These are phyloP conservation scores for Datura wrightii DNA, from an alignment of 257 asterid species.

Conservation along the genomic window DNA sequence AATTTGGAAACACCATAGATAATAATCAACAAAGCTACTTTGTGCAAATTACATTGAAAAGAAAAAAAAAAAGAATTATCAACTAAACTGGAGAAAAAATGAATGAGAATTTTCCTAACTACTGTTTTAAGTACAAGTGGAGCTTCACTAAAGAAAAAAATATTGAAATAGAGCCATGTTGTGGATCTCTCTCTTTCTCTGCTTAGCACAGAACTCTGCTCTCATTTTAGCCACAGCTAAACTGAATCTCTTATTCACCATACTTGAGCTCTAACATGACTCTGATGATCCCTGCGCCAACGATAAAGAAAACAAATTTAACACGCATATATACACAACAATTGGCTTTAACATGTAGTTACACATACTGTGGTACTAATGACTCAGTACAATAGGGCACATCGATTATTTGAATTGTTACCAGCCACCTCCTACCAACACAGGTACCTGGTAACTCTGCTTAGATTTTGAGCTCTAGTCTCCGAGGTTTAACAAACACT, in stretches of 20 bases:
- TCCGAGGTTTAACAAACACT: neutral
- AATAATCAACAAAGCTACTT: neutral
- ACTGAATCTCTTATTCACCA: neutral
- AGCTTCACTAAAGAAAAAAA: neutral
- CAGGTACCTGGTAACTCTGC: neutral
- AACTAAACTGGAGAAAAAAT: neutral
- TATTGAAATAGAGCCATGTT: neutral
- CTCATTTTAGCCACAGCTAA: neutral
- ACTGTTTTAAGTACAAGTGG: neutral
- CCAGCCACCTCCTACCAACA: neutral
- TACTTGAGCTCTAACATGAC: neutral
- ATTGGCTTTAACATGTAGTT: neutral
- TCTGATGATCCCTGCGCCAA: neutral
- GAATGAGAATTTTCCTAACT: conserved; percentile 23
- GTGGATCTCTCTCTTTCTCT: neutral
- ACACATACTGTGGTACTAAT: neutral
- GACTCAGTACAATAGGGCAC: neutral
- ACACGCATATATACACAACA: neutral
- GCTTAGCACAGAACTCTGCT: neutral
- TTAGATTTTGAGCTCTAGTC: neutral
- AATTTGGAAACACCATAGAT: neutral
- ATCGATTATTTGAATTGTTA: neutral
- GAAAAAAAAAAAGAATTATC: neutral
- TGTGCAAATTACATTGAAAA: neutral
- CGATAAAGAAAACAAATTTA: neutral